Conservation (phyloP, 2,329 filamentous ascomycete genomes). For the Emydomyces testavorans region DNA sequence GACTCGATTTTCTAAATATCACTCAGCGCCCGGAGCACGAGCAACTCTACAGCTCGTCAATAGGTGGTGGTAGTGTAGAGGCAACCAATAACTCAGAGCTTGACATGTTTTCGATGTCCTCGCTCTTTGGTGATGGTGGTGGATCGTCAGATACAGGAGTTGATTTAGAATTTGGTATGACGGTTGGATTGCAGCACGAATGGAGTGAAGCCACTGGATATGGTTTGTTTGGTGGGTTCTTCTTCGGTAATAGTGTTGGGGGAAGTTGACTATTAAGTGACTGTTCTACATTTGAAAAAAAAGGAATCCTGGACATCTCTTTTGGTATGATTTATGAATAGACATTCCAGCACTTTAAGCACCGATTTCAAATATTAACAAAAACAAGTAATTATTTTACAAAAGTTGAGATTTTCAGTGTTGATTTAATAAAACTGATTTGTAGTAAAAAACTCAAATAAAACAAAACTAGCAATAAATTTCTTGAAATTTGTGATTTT, state of each 20-base stretch:
- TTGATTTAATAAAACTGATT: too few relatives aligned
- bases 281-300: too few relatives aligned
- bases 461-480: too few relatives aligned
- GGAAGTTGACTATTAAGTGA: neutral
- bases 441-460: too few relatives aligned
- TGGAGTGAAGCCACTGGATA: slow-evolving; percentile 39
- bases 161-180: slow-evolving; percentile 37
- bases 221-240: slow-evolving; percentile 46
- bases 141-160: slow-evolving; percentile 29
- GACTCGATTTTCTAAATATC: slow-evolving; percentile 46
- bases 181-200: slow-evolving; percentile 38
- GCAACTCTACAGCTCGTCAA: neutral
- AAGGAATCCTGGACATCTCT: too few relatives aligned
- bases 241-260: slow-evolving; percentile 37
- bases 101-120: neutral
- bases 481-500: too few relatives aligned
- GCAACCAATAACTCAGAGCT: neutral
- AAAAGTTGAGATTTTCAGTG: too few relatives aligned
- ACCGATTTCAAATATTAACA: too few relatives aligned
- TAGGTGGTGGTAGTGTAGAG: neutral
- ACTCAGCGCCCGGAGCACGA: slow-evolving; percentile 24
- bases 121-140: slow-evolving; percentile 1
- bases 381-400: too few relatives aligned
- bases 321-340: too few relatives aligned
- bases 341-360: too few relatives aligned